These are phyloP conservation scores for Venturia nashicola DNA, from an alignment of 2,329 filamentous ascomycete species.

Conservation along the genomic window DNA sequence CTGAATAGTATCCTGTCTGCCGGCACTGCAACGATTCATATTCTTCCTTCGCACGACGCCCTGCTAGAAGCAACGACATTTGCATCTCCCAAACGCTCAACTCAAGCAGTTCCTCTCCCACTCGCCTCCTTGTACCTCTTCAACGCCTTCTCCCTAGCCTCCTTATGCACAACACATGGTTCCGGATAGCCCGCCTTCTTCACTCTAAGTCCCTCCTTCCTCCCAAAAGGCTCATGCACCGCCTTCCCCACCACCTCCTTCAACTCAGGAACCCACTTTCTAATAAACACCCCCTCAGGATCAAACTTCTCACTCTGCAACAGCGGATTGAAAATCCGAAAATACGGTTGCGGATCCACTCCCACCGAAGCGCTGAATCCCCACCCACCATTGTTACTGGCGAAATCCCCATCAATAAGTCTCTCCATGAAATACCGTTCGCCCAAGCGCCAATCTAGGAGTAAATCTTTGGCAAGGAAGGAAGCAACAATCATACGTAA, in stretches of 20 bases:
- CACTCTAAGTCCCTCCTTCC: constrained; percentile 34
- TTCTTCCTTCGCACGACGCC: no score
- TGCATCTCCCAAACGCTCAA: not conserved
- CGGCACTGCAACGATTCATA: no score
- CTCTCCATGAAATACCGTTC: constrained; percentile 40
- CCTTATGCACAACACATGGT: constrained; percentile 33
- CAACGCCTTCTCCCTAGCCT: constrained; percentile 54
- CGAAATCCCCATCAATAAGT: constrained; percentile 34
- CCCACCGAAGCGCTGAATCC: constrained; percentile 55
- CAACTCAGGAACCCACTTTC: constrained; percentile 26
- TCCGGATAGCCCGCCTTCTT: constrained; percentile 34
- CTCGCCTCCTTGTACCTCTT: constrained; percentile 57
- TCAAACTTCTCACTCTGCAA: constrained; percentile 27
- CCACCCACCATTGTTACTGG: constrained; percentile 38
- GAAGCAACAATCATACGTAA: constrained; percentile 37
- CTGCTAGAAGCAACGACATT: no score
- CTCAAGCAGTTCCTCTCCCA: constrained; percentile 34
- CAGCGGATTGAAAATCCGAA: constrained; percentile 35
- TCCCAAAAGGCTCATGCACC: constrained; percentile 34
- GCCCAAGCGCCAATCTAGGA: constrained; percentile 37
- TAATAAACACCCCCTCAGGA: constrained; percentile 25
- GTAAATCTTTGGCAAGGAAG: constrained; percentile 36
- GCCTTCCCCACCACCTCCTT: constrained; percentile 32
- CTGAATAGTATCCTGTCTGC: no score
- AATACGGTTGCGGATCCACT: constrained; percentile 54